phyloP scores from a whole-genome alignment of 306 rosid genomes.

The Medicago lupulina region DNA sequence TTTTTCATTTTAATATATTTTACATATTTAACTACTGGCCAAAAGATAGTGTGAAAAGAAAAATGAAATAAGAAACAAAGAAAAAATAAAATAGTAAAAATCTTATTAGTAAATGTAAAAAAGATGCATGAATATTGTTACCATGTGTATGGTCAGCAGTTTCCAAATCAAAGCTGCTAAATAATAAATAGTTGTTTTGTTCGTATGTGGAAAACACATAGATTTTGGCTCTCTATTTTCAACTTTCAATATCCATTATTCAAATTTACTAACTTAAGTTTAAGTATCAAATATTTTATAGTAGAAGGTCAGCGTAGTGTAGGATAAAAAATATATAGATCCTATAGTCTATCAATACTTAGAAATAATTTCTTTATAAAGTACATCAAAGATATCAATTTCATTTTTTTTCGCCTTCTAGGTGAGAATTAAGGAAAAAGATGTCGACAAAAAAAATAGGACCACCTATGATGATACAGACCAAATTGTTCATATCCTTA shows the following conservation, averaged over 20 bases:
- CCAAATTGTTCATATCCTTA: slow-evolving; percentile 35
- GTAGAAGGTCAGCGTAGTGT: background rate
- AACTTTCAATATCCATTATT: background rate
- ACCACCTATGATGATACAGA: slow-evolving; percentile 44
- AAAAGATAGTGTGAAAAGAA: background rate
- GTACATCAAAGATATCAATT: slow-evolving; percentile 1
- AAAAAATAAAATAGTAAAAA: background rate
- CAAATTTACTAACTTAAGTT: background rate
- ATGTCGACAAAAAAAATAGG: slow-evolving; percentile 38
- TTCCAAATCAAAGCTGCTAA: background rate
- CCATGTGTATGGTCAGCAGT: background rate
- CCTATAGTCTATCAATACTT: background rate
- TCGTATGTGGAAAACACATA: background rate
- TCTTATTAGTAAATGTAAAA: background rate
- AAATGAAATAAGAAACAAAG: no score
- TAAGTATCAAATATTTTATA: background rate
- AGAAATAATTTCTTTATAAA: background rate
- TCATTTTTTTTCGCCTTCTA: background rate
- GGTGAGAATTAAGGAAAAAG: slow-evolving; percentile 23
- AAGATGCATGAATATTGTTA: background rate
- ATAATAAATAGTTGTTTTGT: slow-evolving; percentile 5
- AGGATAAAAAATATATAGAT: background rate
- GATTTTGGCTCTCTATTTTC: background rate
- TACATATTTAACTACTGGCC: background rate
- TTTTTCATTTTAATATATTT: background rate